Conservation (phyloP, 345 rosid species). For the Camelina laxa region DNA sequence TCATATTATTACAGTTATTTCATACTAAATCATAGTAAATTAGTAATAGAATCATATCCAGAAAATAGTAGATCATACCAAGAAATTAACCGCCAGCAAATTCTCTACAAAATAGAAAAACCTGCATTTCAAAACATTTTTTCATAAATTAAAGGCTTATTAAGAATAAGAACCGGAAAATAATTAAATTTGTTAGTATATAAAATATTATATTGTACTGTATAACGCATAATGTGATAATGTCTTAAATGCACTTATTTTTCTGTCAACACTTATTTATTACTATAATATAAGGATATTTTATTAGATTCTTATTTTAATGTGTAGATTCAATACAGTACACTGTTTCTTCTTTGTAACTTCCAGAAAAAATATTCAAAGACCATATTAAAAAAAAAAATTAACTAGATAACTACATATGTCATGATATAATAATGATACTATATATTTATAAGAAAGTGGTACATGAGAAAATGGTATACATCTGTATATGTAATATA, state of each 20-base stretch:
- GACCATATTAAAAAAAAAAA: too few species aligned
- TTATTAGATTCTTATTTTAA: neutral
- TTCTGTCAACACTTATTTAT: neutral
- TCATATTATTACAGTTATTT: neutral
- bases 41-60: slow-evolving; percentile 8
- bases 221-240: slow-evolving; percentile 1
- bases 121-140: slow-evolving; percentile 10
- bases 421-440: too few species aligned
- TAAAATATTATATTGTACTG: neutral
- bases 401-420: too few species aligned
- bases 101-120: too few species aligned
- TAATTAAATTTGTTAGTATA: neutral
- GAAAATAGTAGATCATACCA: too few species aligned
- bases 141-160: neutral
- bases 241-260: neutral
- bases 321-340: neutral
- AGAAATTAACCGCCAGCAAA: slow-evolving; percentile 3
- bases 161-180: neutral
- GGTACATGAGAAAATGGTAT: too few species aligned
- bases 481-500: too few species aligned
- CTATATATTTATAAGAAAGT: too few species aligned
- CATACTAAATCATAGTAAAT: too few species aligned
- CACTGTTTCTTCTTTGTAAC: neutral
- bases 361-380: too few species aligned
- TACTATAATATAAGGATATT: neutral